Conservation (phyloP, 192 early-diverging fungal genomes). For the Mortierella antarctica region DNA sequence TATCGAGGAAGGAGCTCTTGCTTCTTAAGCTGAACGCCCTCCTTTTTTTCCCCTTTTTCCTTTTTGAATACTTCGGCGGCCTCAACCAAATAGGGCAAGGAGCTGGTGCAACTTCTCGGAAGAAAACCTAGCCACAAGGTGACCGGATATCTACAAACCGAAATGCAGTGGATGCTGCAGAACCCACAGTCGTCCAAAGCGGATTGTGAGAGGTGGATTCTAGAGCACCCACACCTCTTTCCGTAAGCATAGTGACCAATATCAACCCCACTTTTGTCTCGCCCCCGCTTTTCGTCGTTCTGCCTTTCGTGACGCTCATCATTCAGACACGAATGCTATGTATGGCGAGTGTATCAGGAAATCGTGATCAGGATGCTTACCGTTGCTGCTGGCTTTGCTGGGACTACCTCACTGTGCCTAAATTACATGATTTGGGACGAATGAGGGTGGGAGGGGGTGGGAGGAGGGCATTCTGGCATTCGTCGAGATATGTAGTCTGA, state of each 20-base stretch:
- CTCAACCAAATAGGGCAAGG: slow-evolving; percentile 67
- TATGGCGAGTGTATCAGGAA: too few relatives aligned
- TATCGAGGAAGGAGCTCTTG: neutral
- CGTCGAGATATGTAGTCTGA: too few relatives aligned
- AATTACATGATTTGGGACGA: neutral
- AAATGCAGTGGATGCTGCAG: slow-evolving; percentile 89
- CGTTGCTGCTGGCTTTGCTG: too few relatives aligned
- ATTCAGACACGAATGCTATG: too few relatives aligned
- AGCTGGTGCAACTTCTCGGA: slow-evolving; percentile 64
- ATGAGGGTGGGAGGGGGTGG: neutral
- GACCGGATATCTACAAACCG: slow-evolving; percentile 61
- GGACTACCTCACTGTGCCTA: too few relatives aligned
- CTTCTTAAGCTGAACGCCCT: neutral
- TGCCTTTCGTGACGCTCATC: too few relatives aligned
- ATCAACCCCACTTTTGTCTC: neutral
- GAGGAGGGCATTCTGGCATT: too few relatives aligned
- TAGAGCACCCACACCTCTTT: slow-evolving; percentile 5
- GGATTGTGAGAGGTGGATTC: slow-evolving; percentile 69
- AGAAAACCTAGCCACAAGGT: slow-evolving; percentile 78
- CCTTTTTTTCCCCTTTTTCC: neutral
- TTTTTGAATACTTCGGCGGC: too few relatives aligned
- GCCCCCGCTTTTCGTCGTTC: neutral
- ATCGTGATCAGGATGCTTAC: too few relatives aligned
- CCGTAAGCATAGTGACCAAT: neutral
- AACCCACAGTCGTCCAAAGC: slow-evolving; percentile 71